Conservation (phyloP, 1,284 basidiomycete genomes). For the Sporisorium graminicola region DNA sequence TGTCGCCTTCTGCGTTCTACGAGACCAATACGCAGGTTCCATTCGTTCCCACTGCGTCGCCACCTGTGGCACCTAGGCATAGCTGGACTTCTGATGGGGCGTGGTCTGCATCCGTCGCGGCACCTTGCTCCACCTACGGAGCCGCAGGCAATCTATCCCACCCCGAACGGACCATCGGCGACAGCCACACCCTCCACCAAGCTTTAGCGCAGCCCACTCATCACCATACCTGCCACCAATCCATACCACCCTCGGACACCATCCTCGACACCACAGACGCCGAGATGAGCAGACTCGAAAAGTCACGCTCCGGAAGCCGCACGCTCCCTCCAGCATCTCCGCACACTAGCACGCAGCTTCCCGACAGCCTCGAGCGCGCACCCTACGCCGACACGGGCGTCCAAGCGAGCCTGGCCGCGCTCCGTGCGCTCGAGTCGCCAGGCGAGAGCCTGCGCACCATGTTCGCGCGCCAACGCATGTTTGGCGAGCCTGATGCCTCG, state of each 20-base stretch:
- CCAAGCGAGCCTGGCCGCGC: constrained; percentile 42
- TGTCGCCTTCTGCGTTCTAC: constrained; percentile 28
- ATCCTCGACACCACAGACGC: constrained; percentile 11
- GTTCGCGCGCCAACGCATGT: constrained; percentile 36
- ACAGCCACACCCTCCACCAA: neutral
- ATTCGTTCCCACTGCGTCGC: neutral
- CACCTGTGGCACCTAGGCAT: neutral
- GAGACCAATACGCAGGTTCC: neutral
- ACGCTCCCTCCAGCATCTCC: neutral
- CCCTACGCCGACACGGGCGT: constrained; percentile 46
- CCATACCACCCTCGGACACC: neutral
- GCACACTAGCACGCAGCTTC: neutral
- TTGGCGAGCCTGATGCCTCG: constrained; percentile 29
- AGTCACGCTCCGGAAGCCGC: constrained; percentile 15
- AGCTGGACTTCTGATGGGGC: constrained; percentile 32
- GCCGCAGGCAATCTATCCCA: constrained; percentile 5
- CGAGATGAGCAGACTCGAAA: constrained; percentile 18
- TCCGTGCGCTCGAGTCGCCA: constrained; percentile 40
- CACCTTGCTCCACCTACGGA: neutral
- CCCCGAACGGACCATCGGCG: neutral
- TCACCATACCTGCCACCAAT: too few species aligned
- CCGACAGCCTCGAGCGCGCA: constrained; percentile 14
- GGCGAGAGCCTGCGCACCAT: constrained; percentile 37
- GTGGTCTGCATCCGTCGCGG: constrained; percentile 13
- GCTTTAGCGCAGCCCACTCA: neutral